Evolutionary conservation across 768 basidiomycete genomes (phyloP).

Genomic region (Agaricus blazei): DNA sequence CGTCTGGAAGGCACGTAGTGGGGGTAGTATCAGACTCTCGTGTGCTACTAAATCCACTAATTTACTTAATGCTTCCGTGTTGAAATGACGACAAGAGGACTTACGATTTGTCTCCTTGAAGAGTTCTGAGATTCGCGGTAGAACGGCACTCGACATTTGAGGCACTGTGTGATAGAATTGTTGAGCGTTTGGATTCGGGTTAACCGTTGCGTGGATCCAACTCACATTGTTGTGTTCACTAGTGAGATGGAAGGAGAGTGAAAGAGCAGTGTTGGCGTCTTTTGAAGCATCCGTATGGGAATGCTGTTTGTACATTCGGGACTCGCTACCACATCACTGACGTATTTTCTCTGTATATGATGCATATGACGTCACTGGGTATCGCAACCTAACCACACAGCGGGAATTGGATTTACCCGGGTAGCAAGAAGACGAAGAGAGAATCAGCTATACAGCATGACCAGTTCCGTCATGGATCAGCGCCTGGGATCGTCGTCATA

Average conservation of each 20-base stretch:
- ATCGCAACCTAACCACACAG: neutral
- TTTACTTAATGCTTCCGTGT: neutral
- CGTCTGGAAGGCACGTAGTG: slow-evolving; percentile 10
- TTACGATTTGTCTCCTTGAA: neutral
- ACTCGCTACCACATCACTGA: slow-evolving; percentile 1
- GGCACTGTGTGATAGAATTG: too few relatives aligned
- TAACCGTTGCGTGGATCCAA: too few relatives aligned
- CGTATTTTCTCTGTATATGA: neutral
- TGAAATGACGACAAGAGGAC: neutral
- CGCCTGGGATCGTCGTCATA: neutral
- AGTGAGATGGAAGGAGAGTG: neutral
- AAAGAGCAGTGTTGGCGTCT: neutral
- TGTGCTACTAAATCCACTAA: neutral
- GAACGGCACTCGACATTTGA: slow-evolving; percentile 3
- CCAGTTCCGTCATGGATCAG: neutral
- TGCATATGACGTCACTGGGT: slow-evolving; percentile 5
- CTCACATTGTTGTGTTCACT: too few relatives aligned
- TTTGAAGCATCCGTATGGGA: neutral
- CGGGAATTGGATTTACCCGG: too few relatives aligned
- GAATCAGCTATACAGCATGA: neutral
- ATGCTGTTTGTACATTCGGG: neutral
- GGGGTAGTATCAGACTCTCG: slow-evolving; percentile 5
- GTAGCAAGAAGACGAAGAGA: too few relatives aligned
- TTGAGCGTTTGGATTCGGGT: neutral
- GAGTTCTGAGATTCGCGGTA: slow-evolving; percentile 5